Percentiles rank a stretch among this genome's conserved stretches.
Conservation (phyloP, 139 green algal genomes). For the Chlamydomonas urium region DNA sequence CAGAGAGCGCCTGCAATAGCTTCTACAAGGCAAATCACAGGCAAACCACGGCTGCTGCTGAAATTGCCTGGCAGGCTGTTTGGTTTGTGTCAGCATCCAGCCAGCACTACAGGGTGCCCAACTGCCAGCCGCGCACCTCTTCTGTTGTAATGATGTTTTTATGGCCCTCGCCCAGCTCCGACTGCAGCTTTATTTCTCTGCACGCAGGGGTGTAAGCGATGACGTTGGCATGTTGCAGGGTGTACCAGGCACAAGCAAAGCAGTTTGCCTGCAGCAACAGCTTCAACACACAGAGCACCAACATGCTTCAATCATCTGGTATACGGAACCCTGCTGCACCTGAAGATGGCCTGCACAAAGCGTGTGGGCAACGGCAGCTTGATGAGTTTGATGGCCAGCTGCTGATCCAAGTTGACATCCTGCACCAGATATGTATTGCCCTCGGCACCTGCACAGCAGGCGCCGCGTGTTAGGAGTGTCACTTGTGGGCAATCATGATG, state of each 20-base stretch:
- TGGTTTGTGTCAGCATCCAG: neutral
- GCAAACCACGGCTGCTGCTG: neutral
- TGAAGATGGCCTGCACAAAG: constrained; percentile 30
- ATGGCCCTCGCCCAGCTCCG: constrained; percentile 55
- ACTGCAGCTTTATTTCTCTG: constrained; percentile 61
- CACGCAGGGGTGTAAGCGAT: constrained; percentile 4
- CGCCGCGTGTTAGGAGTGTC: too few relatives aligned
- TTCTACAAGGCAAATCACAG: neutral
- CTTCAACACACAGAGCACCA: too few relatives aligned
- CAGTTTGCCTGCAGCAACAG: too few relatives aligned
- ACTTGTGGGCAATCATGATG: too few relatives aligned
- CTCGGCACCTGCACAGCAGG: constrained; percentile 33
- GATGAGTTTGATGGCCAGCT: constrained; percentile 52
- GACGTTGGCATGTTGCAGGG: neutral
- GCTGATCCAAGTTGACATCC: constrained; percentile 31
- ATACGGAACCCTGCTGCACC: constrained; percentile 10
- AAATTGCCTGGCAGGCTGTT: neutral
- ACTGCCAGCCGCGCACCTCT: too few relatives aligned
- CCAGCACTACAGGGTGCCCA: neutral
- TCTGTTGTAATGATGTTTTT: constrained; percentile 60
- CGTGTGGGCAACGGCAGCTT: constrained; percentile 41
- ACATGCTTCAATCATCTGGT: too few relatives aligned
- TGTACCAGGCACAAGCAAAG: too few relatives aligned
- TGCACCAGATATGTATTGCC: constrained; percentile 42
- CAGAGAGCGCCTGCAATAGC: neutral